Percentiles rank a stretch among this genome's conserved stretches.
These are phyloP conservation scores for Phyllosticta citriasiana DNA, from an alignment of 2,329 filamentous ascomycete species.

Conservation along the genomic window DNA sequence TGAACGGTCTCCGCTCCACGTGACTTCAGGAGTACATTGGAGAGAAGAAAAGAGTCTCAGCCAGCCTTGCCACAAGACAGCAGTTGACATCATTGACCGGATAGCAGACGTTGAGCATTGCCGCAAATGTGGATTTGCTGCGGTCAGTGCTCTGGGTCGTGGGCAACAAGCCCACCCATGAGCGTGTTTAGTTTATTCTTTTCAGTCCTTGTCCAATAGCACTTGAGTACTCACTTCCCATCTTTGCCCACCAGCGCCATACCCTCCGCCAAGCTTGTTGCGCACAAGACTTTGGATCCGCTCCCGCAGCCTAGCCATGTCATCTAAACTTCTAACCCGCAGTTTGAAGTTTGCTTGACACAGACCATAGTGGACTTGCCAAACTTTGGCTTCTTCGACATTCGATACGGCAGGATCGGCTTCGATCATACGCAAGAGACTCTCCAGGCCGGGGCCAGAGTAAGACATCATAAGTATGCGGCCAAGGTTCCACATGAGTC, in stretches of 20 bases:
- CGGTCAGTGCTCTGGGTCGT: background rate
- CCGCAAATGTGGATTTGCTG: background rate
- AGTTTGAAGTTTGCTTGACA: constrained; percentile 93
- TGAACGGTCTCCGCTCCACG: background rate
- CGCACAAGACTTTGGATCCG: constrained; percentile 70
- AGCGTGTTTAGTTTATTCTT: background rate
- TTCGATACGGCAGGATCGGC: constrained; percentile 63
- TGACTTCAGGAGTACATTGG: background rate
- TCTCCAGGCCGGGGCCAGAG: constrained; percentile 47
- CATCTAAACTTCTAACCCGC: constrained; percentile 53
- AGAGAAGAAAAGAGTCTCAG: background rate
- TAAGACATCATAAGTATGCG: constrained; percentile 97
- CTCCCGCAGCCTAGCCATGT: constrained; percentile 62
- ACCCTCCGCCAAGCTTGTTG: constrained; percentile 78
- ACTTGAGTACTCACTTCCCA: constrained; percentile 94
- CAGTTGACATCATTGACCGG: background rate
- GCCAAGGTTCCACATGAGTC: constrained; percentile 75
- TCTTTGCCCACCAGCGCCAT: constrained; percentile 67
- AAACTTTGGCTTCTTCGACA: constrained; percentile 88
- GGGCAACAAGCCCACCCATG: background rate
- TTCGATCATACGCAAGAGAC: constrained; percentile 71
- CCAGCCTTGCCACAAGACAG: background rate
- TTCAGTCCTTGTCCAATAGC: constrained; percentile 29
- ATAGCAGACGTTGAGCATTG: background rate
- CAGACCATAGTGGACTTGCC: constrained; percentile 96